These are phyloP conservation scores for Cercospora nicotianae DNA, from an alignment of 2,329 filamentous ascomycete genomes.

Conservation along the genomic window DNA sequence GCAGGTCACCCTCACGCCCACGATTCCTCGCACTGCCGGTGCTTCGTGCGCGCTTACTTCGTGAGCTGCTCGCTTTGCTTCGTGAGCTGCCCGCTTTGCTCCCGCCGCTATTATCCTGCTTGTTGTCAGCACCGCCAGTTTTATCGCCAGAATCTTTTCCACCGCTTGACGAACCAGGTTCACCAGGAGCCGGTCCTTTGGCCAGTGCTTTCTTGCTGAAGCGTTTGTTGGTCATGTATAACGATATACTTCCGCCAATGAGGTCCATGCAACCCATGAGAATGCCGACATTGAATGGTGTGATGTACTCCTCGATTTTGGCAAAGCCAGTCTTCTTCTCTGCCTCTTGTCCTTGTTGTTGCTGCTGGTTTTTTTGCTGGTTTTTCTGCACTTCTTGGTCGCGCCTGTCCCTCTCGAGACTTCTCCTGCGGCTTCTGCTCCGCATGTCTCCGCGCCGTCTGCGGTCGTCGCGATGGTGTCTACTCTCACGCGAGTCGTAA, in stretches of 20 bases:
- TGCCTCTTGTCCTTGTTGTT: constrained; percentile 11
- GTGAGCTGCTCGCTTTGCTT: neutral
- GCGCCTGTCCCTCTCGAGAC: constrained; percentile 5
- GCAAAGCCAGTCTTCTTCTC: constrained; percentile 13
- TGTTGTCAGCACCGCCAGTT: constrained; percentile 12
- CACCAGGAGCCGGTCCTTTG: constrained; percentile 12
- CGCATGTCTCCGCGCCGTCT: constrained; percentile 9
- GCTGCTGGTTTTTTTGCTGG: neutral
- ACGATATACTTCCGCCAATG: constrained; percentile 20
- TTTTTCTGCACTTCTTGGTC: constrained; percentile 9
- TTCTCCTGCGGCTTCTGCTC: constrained; percentile 12
- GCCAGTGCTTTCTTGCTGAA: constrained; percentile 23
- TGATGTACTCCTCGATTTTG: constrained; percentile 19
- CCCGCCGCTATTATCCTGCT: constrained; percentile 12
- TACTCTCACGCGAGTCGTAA: constrained; percentile 3
- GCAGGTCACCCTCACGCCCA: neutral
- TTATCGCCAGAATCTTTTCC: constrained; percentile 4
- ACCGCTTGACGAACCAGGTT: constrained; percentile 12
- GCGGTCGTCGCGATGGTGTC: constrained; percentile 8
- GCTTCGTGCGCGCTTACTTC: constrained; percentile 2
- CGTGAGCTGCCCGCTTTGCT: constrained; percentile 1
- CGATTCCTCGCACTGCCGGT: constrained; percentile 5
- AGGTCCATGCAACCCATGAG: constrained; percentile 26
- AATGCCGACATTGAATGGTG: constrained; percentile 23
- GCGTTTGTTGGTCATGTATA: constrained; percentile 26